Percentiles rank a stretch among this genome's conserved stretches.
Evolutionary conservation across 495 filamentous ascomycete species (phyloP).

Genomic region (Hypoxylon fuscum): DNA sequence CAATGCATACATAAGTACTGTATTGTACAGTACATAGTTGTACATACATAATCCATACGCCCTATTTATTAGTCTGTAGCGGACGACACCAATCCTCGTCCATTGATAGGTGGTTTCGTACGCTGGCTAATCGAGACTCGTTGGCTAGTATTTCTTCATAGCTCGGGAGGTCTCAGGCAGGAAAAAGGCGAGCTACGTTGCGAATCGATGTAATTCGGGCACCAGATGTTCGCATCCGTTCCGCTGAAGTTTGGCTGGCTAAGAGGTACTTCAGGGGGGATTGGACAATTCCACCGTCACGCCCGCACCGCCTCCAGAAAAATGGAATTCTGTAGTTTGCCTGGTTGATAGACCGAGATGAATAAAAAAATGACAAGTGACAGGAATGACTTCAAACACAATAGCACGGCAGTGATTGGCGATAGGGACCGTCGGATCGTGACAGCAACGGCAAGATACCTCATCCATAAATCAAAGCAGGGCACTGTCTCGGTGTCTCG

Average conservation of each 20-base stretch:
- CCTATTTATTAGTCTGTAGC: constrained; percentile 15
- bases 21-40: background rate
- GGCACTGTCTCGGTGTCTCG: constrained; percentile 37
- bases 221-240: constrained; percentile 35
- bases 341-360: constrained; percentile 1
- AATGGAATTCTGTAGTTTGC: background rate
- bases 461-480: constrained; percentile 35
- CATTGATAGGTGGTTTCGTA: constrained; percentile 17
- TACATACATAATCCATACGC: background rate
- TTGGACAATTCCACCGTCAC: constrained; percentile 17
- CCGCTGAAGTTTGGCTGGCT: constrained; percentile 12
- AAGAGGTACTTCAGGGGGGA: background rate
- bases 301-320: constrained; percentile 7
- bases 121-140: background rate
- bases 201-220: constrained; percentile 29
- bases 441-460: constrained; percentile 36
- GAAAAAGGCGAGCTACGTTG: constrained; percentile 35
- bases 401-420: constrained; percentile 26
- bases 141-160: background rate
- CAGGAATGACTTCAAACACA: constrained; percentile 9
- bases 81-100: constrained; percentile 3
- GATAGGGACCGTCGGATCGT: constrained; percentile 37
- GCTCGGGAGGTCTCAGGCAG: constrained; percentile 16
- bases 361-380: constrained; percentile 13
- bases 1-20: background rate